Evolutionary conservation across 371 early-diverging fungal genomes (phyloP).

Genomic region (Mortierella sp.): DNA sequence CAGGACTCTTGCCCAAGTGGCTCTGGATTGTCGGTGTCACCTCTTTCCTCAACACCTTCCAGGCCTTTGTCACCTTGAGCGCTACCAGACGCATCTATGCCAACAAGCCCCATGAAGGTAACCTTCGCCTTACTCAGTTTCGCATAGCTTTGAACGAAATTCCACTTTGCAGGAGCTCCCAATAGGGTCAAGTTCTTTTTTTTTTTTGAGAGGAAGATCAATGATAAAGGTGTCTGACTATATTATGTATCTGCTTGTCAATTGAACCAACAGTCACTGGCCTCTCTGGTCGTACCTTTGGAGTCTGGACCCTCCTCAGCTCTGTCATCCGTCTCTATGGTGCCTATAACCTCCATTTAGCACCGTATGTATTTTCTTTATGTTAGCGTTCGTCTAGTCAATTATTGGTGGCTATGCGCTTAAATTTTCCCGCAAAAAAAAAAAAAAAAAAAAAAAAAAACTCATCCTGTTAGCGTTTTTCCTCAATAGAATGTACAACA

Average conservation of each 20-base stretch:
- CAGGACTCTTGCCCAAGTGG: constrained; percentile 77
- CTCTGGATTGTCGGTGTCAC: constrained; percentile 75
- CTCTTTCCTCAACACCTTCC: constrained; percentile 82
- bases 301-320: constrained; percentile 83
- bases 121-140: neutral
- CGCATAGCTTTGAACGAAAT: no score
- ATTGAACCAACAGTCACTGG: constrained; percentile 69
- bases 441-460: no score
- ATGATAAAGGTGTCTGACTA: neutral
- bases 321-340: constrained; percentile 82
- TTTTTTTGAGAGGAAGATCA: neutral
- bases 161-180: no score
- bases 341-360: constrained; percentile 80
- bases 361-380: constrained; percentile 64
- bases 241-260: neutral
- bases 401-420: neutral
- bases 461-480: neutral
- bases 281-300: constrained; percentile 81
- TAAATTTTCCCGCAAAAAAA: no score
- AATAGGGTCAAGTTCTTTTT: neutral
- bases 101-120: constrained; percentile 70
- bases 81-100: constrained; percentile 80
- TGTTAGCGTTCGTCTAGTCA: neutral
- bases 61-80: constrained; percentile 75
- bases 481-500: constrained; percentile 72